Conservation (phyloP, 192 early-diverging fungal genomes). For the Entophlyctis helioformis region DNA sequence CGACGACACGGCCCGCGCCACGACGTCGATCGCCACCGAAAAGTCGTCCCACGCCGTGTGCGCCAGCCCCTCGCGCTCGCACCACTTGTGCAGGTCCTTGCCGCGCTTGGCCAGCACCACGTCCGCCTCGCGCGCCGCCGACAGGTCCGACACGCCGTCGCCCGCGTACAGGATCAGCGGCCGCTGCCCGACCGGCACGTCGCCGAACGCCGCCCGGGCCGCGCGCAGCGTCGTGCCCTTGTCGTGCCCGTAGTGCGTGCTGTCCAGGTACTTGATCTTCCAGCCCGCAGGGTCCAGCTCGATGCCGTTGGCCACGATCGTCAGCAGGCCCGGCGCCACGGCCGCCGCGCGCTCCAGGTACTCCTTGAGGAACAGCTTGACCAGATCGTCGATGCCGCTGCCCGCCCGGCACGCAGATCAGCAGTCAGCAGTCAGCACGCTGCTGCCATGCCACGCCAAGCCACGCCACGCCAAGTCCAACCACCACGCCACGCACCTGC, state of each 20-base stretch:
- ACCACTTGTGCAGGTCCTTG: constrained; percentile 58
- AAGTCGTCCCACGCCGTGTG: constrained; percentile 47
- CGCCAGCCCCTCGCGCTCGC: constrained; percentile 40
- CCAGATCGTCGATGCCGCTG: constrained; percentile 41
- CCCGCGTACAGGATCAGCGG: constrained; percentile 60
- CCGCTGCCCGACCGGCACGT: neutral
- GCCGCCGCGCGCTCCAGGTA: constrained; percentile 31
- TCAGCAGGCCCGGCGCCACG: constrained; percentile 17
- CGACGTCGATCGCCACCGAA: too few relatives aligned
- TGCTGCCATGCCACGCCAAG: too few relatives aligned
- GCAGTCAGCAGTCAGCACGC: too few relatives aligned
- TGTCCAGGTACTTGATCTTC: constrained; percentile 52
- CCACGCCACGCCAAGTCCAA: neutral
- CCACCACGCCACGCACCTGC: constrained; percentile 18
- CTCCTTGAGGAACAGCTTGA: constrained; percentile 35
- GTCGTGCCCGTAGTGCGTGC: constrained; percentile 52
- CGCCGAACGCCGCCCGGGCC: constrained; percentile 2
- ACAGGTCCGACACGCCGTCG: constrained; percentile 67
- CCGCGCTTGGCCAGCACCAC: constrained; percentile 61
- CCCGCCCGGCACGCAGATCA: too few relatives aligned
- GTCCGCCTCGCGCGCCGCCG: constrained; percentile 63
- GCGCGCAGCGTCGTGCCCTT: constrained; percentile 26
- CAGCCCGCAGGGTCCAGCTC: constrained; percentile 26
- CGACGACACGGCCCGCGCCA: too few relatives aligned
- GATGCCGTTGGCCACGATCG: constrained; percentile 51